Evolutionary conservation across 73 alveolate genomes (phyloP).

Genomic region (Tetrahymena thermophila): DNA sequence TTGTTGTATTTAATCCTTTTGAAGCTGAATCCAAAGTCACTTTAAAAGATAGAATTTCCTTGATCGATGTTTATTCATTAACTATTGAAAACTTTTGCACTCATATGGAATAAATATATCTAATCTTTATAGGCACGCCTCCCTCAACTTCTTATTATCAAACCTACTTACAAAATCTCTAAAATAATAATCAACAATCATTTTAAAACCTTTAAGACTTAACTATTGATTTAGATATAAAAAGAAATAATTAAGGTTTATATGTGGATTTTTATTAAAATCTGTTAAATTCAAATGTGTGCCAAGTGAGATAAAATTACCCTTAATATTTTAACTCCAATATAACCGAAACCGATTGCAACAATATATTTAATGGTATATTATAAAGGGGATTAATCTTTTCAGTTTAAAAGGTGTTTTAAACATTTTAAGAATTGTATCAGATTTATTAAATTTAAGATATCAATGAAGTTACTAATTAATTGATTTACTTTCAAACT

Average conservation of each 20-base stretch:
- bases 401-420: no score
- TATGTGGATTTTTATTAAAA: not conserved
- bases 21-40: not conserved
- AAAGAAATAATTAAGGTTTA: not conserved
- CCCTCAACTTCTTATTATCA: not conserved
- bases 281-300: not conserved
- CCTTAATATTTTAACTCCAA: not conserved
- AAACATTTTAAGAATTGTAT: no score
- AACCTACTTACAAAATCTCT: not conserved
- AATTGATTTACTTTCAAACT: no score
- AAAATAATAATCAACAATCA: no score
- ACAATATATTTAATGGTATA: no score
- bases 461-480: no score
- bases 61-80: not conserved
- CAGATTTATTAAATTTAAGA: no score
- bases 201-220: not conserved
- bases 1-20: not conserved
- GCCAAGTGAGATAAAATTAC: not conserved
- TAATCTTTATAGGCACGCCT: not conserved
- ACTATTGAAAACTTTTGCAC: not conserved
- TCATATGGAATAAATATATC: not conserved
- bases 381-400: no score
- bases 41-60: not conserved
- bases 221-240: not conserved
- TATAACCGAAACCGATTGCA: not conserved